Evolutionary conservation across 176 grass and related monocot species (phyloP).

Genomic region (Raddia guianensis): DNA sequence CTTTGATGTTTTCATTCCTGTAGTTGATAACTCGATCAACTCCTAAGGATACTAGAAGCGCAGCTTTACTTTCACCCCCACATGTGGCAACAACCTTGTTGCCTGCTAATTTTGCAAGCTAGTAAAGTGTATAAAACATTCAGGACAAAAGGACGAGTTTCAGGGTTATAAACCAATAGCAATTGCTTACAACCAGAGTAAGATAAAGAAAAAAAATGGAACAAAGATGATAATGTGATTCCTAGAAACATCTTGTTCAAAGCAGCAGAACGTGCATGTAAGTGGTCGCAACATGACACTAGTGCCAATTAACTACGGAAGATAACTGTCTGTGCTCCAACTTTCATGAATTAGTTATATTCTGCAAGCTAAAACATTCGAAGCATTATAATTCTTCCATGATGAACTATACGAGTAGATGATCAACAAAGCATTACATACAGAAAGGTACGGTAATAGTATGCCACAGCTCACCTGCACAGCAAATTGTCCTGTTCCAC

Average conservation of each 20-base stretch:
- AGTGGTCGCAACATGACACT: constrained; percentile 11
- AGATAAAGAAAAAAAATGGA: constrained; percentile 14
- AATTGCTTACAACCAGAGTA: constrained; percentile 33
- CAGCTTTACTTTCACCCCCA: constrained; percentile 89
- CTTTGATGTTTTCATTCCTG: constrained; percentile 78
- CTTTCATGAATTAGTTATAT: background rate
- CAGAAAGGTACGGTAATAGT: constrained; percentile 18
- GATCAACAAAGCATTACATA: constrained; percentile 1
- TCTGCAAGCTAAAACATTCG: constrained; percentile 25
- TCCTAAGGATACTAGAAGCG: constrained; percentile 81
- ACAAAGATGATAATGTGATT: constrained; percentile 11
- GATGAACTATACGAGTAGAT: constrained; percentile 27
- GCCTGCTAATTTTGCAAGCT: constrained; percentile 94
- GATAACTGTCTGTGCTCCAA: constrained; percentile 1
- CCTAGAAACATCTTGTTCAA: constrained; percentile 26
- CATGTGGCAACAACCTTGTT: constrained; percentile 99
- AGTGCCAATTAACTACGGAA: constrained; percentile 25
- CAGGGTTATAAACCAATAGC: constrained; percentile 5
- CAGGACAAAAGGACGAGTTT: constrained; percentile 22
- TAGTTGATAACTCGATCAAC: constrained; percentile 96
- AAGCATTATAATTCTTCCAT: constrained; percentile 23
- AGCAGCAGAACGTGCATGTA: constrained; percentile 21
- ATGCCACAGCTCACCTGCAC: constrained; percentile 66
- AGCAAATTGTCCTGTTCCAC: constrained; percentile 98
- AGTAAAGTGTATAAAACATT: constrained; percentile 27